A percentile compares a stretch with the other conserved stretches of the same genome.
These are phyloP conservation scores for Aspergillus novoparasiticus DNA, from an alignment of 2,329 filamentous ascomycete genomes.

Conservation along the genomic window DNA sequence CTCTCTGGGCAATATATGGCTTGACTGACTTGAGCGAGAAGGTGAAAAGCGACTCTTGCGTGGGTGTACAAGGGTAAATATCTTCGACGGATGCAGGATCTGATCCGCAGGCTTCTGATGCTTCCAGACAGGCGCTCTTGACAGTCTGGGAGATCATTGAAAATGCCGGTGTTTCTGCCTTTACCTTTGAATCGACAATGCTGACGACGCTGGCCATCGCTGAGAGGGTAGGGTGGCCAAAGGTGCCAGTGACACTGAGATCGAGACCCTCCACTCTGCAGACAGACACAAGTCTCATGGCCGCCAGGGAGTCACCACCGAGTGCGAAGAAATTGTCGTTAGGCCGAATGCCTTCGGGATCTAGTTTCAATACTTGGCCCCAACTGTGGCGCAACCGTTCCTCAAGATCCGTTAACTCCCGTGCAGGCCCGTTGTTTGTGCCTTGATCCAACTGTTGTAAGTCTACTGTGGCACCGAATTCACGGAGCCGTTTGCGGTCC, in stretches of 20 bases:
- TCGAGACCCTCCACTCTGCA: constrained; percentile 33
- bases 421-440: constrained; percentile 14
- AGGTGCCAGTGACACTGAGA: constrained; percentile 40
- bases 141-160: constrained; percentile 36
- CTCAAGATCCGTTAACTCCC: constrained; percentile 37
- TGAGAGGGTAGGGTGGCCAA: constrained; percentile 34
- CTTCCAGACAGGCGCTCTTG: constrained; percentile 40
- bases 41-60: constrained; percentile 48
- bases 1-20: constrained; percentile 50
- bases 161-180: constrained; percentile 29
- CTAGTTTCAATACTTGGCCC: constrained; percentile 34
- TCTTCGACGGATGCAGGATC: constrained; percentile 36
- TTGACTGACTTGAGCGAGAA: constrained; percentile 48
- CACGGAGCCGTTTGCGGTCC: constrained; percentile 41
- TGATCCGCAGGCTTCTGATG: constrained; percentile 38
- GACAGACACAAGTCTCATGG: constrained; percentile 38
- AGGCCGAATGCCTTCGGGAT: constrained; percentile 35
- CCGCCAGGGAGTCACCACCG: constrained; percentile 39
- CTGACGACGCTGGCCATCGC: constrained; percentile 47
- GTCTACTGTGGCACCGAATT: constrained; percentile 37
- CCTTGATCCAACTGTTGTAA: constrained; percentile 34
- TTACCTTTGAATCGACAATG: constrained; percentile 28
- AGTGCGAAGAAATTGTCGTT: constrained; percentile 43
- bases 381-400: constrained; percentile 36
- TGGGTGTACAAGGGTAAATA: constrained; percentile 46